Evolutionary conservation across 208 protist species (phyloP).

Genomic region (Entamoeba moshkovskii): DNA sequence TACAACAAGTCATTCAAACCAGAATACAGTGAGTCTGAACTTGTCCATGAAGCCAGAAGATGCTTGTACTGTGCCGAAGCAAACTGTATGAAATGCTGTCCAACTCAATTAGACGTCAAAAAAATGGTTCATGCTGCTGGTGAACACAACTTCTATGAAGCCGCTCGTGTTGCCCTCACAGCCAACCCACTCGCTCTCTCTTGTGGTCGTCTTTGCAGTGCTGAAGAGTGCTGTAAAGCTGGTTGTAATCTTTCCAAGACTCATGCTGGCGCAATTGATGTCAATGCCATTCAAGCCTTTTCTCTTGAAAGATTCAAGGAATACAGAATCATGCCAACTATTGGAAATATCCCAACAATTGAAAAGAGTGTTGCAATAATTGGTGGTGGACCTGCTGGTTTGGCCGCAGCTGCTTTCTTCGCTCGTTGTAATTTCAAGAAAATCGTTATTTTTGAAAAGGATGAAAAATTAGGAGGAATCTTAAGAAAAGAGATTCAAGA

Average conservation of each 20-base stretch:
- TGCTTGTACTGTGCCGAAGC: conserved; percentile 22
- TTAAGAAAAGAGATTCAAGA: conserved; percentile 54
- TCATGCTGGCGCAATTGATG: conserved; percentile 49
- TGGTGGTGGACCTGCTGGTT: conserved; percentile 60
- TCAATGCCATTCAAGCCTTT: conserved; percentile 53
- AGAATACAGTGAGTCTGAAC: not conserved
- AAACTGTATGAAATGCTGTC: not conserved
- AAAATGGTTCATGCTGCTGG: not conserved
- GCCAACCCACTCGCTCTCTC: conserved; percentile 8
- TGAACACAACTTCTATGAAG: not conserved
- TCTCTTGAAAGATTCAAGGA: conserved; percentile 54
- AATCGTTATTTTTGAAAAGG: conserved; percentile 61
- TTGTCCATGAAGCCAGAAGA: conserved; percentile 6
- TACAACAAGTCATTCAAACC: not conserved
- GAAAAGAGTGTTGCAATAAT: conserved; percentile 6
- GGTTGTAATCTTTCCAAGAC: conserved; percentile 56
- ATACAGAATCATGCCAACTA: conserved; percentile 46
- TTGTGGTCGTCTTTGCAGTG: not conserved
- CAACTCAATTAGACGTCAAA: conserved; percentile 6
- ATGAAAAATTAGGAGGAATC: conserved; percentile 54
- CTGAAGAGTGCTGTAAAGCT: conserved; percentile 49
- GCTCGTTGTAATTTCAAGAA: conserved; percentile 60
- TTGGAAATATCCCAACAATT: conserved; percentile 25
- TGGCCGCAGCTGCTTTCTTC: conserved; percentile 61
- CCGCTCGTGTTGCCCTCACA: not conserved